Evolutionary conservation across 139 green algal species (phyloP).

Genomic region (Monoraphidium neglectum): DNA sequence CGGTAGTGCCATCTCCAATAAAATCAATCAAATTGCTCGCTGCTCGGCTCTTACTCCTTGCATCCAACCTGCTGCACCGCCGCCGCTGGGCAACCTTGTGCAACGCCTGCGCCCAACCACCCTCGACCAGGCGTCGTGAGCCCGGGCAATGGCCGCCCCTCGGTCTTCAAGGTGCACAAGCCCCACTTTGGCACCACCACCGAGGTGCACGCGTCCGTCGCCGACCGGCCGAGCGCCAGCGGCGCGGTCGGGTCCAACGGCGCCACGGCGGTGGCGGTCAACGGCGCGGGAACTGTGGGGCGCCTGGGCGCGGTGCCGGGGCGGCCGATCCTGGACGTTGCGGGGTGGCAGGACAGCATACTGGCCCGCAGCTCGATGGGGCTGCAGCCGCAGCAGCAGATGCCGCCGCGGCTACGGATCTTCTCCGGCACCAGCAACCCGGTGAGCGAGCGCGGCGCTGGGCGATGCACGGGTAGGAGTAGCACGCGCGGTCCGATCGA

Average conservation of each 20-base stretch:
- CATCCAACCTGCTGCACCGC: too few relatives aligned
- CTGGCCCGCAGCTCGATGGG: background rate
- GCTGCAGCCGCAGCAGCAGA: too few relatives aligned
- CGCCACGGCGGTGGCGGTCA: background rate
- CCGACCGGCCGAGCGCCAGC: background rate
- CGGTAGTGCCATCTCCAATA: too few relatives aligned
- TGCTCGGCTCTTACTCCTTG: too few relatives aligned
- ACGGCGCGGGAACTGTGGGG: too few relatives aligned
- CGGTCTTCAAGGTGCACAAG: background rate
- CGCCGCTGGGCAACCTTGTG: too few relatives aligned
- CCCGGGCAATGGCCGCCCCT: background rate
- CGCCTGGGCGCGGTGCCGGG: conserved; percentile 26
- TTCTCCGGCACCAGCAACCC: conserved; percentile 86
- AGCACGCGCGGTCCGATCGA: too few relatives aligned
- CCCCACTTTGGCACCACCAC: background rate
- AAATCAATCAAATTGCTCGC: too few relatives aligned
- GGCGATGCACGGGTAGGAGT: too few relatives aligned
- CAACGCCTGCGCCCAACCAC: background rate
- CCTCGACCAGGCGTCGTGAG: background rate
- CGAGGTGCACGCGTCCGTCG: background rate
- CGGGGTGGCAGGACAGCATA: conserved; percentile 29
- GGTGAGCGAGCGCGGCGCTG: too few relatives aligned
- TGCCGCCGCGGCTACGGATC: conserved; percentile 59
- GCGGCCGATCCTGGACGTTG: conserved; percentile 39
- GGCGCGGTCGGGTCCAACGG: background rate